phyloP scores from a whole-genome alignment of 345 rosid species.

The Ceriops decandra region DNA sequence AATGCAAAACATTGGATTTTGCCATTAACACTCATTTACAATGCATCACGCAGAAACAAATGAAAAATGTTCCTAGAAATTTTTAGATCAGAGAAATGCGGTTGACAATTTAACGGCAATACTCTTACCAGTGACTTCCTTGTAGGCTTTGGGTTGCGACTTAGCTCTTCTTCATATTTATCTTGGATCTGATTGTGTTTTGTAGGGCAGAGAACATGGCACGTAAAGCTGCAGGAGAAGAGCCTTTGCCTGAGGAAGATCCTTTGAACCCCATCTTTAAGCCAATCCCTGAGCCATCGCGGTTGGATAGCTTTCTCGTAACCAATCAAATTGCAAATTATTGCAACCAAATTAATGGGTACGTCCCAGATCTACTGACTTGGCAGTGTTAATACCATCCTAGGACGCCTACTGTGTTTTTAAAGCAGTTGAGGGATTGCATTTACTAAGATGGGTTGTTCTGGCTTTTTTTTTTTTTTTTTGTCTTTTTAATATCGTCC shows the following conservation, averaged over 20 bases:
- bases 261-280: slow-evolving; percentile 88
- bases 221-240: slow-evolving; percentile 88
- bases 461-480: background rate
- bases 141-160: background rate
- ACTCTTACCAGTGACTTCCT: background rate
- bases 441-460: background rate
- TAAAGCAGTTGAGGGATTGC: background rate
- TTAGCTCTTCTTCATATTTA: background rate
- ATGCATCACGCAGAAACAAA: no score
- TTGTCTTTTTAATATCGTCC: background rate
- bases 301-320: slow-evolving; percentile 90
- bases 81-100: no score
- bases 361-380: slow-evolving; percentile 20
- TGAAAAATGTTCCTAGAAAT: no score
- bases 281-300: slow-evolving; percentile 88
- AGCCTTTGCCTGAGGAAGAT: slow-evolving; percentile 96
- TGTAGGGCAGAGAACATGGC: slow-evolving; percentile 81
- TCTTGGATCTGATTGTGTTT: slow-evolving; percentile 12
- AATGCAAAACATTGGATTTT: no score
- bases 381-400: background rate
- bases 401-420: background rate
- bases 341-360: slow-evolving; percentile 99
- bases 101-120: no score
- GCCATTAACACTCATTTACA: no score
- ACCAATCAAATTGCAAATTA: slow-evolving; percentile 88